These are phyloP conservation scores for Phytophthora brassicae DNA, from an alignment of 352 stramenopile species.

Conservation along the genomic window DNA sequence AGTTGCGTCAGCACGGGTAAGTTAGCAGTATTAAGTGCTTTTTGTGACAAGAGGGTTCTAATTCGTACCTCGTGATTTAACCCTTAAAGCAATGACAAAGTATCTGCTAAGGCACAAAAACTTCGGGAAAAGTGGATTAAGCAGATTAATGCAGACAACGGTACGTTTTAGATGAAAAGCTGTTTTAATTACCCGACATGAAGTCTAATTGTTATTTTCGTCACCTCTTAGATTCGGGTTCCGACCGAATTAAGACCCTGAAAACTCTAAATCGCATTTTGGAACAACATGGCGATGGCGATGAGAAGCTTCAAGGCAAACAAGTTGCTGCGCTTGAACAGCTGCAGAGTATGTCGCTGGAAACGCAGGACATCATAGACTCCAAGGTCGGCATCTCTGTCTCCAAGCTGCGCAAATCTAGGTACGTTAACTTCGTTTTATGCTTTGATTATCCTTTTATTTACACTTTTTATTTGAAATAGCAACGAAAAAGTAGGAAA, in stretches of 20 bases:
- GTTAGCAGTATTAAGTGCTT: conserved; percentile 8
- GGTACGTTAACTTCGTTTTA: too few relatives aligned
- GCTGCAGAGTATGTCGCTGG: conserved; percentile 63
- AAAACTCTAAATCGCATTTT: conserved; percentile 59
- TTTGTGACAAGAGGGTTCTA: neutral
- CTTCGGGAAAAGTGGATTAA: conserved; percentile 78
- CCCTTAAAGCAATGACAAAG: conserved; percentile 81
- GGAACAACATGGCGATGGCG: conserved; percentile 42
- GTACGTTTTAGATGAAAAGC: conserved; percentile 4
- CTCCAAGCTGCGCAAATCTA: conserved; percentile 78
- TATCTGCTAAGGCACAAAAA: conserved; percentile 64
- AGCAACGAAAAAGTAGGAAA: conserved; percentile 65
- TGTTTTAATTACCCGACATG: neutral
- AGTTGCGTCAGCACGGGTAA: conserved; percentile 76
- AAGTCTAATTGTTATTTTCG: neutral
- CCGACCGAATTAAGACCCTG: conserved; percentile 45
- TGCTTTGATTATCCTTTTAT: too few relatives aligned
- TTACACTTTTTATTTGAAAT: conserved; percentile 17
- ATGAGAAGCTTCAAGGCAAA: conserved; percentile 39
- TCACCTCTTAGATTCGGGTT: conserved; percentile 21
- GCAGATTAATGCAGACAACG: conserved; percentile 39
- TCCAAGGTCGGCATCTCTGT: conserved; percentile 78
- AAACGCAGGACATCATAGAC: conserved; percentile 75
- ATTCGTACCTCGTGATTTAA: neutral
- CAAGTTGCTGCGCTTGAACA: conserved; percentile 54